Evolutionary conservation across 768 basidiomycete species (phyloP), one percentile per base, ranked within the genome.

Genomic region (Tylopilus balloui): DNA sequence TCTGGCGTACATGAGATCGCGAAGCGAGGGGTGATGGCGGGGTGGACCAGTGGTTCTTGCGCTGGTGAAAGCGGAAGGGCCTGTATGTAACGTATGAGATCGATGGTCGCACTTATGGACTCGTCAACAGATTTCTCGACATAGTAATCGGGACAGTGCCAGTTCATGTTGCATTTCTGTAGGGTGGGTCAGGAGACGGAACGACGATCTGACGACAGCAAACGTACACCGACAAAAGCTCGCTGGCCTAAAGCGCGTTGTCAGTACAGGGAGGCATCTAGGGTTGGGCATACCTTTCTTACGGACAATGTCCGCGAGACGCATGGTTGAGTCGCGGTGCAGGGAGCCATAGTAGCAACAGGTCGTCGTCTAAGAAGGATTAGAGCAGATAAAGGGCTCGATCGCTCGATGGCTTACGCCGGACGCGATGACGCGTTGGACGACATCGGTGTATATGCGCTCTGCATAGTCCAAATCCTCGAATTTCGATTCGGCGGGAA

Each of bases 1-100:
- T 78, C 70, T 12, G 74, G 66, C 0, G 92, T 82, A 68, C 92
- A 95, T 11, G 89, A 84, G 50, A 97, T 86, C 20, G 95, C 95
- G 66, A 97, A 98, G n/a, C 95, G 88, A 13, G 95, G 95, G 0
- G 95, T 97, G 36, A 97, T 70, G 59, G 92, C 83, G 5, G 95
- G 95, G 48, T 88, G 88, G 10, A 98, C 86, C 7, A 94, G 80
- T 2, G 80, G 75, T 49, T 76, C 71, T 39, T 64, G 61, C 21
- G 59, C 53, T 21, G 60, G 54, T 20, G 69, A 58, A 10, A 65
- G 62, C 3, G 78, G 66, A 42, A 91, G 69, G 5, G 76, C 62
- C 32, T 78, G 79, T 59, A 96, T 84, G 69, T 94, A 70, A 0
- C 72, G 50, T 54, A 98, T 83, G 23, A 94, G 74, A 15, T 72